Conservation (phyloP, 805 yeast species). For the Saccharomycopsis fermentans region DNA sequence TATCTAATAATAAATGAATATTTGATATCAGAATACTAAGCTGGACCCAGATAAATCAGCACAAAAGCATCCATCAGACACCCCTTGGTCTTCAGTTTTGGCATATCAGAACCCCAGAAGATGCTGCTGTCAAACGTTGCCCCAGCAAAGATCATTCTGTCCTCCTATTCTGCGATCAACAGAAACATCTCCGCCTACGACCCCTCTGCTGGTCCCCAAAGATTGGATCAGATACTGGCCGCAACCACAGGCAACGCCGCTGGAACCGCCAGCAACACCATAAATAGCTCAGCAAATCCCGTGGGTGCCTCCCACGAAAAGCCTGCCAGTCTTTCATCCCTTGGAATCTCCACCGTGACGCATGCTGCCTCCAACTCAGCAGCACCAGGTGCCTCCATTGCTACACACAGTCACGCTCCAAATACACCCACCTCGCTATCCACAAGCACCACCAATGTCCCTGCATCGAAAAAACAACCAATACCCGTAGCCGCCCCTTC, state of each 20-base stretch:
- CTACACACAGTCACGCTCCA: conserved; percentile 5
- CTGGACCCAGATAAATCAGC: no score
- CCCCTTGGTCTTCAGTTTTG: no score
- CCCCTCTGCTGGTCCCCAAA: conserved; percentile 17
- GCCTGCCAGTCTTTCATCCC: conserved; percentile 11
- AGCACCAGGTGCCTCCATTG: conserved; percentile 14
- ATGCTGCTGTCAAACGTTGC: not conserved
- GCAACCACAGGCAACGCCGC: not conserved
- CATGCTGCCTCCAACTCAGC: conserved; percentile 18
- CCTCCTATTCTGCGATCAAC: conserved; percentile 7
- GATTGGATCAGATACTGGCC: conserved; percentile 3
- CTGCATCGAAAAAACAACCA: not conserved
- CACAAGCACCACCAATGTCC: not conserved
- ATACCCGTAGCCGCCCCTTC: not conserved
- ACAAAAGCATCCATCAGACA: no score
- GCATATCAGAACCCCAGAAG: not conserved
- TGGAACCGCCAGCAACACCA: conserved; percentile 13
- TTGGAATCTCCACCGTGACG: conserved; percentile 14
- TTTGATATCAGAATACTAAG: no score
- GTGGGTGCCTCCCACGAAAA: conserved; percentile 6
- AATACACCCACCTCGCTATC: not conserved
- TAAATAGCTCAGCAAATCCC: conserved; percentile 21
- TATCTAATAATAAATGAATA: no score
- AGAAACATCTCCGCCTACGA: conserved; percentile 6
- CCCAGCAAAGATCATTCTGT: conserved; percentile 9